phyloP scores from a whole-genome alignment of 2,329 filamentous ascomycete species.

The Botrytis hyacinthi region DNA sequence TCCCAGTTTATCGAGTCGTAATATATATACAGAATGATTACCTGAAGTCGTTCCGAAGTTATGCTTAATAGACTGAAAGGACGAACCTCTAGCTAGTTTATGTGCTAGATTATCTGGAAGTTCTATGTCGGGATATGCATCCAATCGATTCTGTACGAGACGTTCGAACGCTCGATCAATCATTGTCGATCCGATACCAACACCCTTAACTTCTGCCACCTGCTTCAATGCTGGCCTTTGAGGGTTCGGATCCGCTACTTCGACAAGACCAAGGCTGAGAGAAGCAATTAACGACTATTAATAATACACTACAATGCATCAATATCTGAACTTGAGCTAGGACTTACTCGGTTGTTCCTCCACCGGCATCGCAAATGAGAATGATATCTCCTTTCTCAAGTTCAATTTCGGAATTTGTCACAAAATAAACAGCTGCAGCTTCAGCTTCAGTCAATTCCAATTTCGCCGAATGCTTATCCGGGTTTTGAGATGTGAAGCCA shows the following conservation, averaged over 20 bases:
- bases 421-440: constrained; percentile 51
- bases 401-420: constrained; percentile 25
- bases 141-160: constrained; percentile 42
- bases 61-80: constrained; percentile 43
- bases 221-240: constrained; percentile 38
- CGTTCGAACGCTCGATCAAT: constrained; percentile 45
- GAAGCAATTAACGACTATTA: not conserved
- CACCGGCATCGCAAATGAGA: constrained; percentile 51
- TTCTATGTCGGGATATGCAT: constrained; percentile 36
- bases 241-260: constrained; percentile 39
- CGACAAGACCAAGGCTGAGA: constrained; percentile 41
- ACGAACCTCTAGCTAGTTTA: constrained; percentile 42
- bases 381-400: constrained; percentile 41
- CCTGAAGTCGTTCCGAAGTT: constrained; percentile 48
- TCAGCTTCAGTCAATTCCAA: constrained; percentile 54
- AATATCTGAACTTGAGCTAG: no score
- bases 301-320: not conserved
- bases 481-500: constrained; percentile 34
- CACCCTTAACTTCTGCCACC: constrained; percentile 44
- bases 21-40: constrained; percentile 43
- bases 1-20: constrained; percentile 38
- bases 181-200: constrained; percentile 47
- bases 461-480: constrained; percentile 40
- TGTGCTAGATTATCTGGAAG: constrained; percentile 42
- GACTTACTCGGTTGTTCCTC: constrained; percentile 43